phyloP scores from a whole-genome alignment of 2,329 filamentous ascomycete species.

The Talaromyces albobiverticillius region DNA sequence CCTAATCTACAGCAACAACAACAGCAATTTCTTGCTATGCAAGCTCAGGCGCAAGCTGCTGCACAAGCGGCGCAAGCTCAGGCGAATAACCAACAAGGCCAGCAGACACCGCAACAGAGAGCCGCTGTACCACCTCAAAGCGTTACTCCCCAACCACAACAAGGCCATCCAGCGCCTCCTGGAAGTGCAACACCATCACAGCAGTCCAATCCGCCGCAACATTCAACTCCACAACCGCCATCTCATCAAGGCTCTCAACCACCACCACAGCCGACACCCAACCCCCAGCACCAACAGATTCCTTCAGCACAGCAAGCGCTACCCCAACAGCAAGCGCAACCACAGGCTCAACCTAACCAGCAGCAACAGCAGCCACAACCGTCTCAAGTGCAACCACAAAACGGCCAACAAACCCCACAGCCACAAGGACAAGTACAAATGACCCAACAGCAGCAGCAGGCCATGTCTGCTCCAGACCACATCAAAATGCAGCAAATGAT shows the following conservation, averaged over 20 bases:
- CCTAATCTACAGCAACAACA: constrained; percentile 45
- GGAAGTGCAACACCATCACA: constrained; percentile 36
- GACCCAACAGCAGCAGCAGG: constrained; percentile 31
- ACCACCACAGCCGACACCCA: constrained; percentile 35
- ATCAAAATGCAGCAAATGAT: constrained; percentile 43
- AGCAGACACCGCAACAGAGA: constrained; percentile 41
- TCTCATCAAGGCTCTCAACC: constrained; percentile 35
- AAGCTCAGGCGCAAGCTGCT: constrained; percentile 23
- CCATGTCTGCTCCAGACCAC: constrained; percentile 40
- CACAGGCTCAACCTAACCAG: constrained; percentile 18
- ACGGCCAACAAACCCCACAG: constrained; percentile 4
- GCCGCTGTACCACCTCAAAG: constrained; percentile 40
- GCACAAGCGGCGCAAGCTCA: constrained; percentile 18
- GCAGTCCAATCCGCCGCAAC: constrained; percentile 32
- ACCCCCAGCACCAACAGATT: constrained; percentile 37
- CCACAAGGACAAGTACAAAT: constrained; percentile 9
- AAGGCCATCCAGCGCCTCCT: constrained; percentile 36
- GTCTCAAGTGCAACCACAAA: constrained; percentile 19
- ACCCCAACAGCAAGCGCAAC: constrained; percentile 23
- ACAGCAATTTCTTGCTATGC: constrained; percentile 35
- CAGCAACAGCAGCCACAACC: constrained; percentile 8
- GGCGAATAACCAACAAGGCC: constrained; percentile 34
- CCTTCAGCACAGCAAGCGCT: constrained; percentile 33
- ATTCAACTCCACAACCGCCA: constrained; percentile 31
- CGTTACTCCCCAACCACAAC: constrained; percentile 44